A percentile compares a stretch with the other conserved stretches of the same genome.
Conservation (phyloP, 2,329 filamentous ascomycete genomes). For the Aureobasidium lini region DNA sequence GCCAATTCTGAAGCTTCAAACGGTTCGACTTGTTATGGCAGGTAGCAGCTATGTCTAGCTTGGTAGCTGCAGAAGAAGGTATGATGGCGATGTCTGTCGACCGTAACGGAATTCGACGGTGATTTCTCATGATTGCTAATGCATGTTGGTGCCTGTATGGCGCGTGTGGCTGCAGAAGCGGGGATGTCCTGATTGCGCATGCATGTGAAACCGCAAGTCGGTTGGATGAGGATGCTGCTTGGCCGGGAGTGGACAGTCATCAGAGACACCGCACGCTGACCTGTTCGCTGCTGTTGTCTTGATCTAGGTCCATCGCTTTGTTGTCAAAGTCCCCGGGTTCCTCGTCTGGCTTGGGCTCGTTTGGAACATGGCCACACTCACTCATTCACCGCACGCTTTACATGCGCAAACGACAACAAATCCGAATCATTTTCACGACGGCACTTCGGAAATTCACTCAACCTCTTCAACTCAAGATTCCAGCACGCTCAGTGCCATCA, state of each 20-base stretch:
- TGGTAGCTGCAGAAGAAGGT: not conserved
- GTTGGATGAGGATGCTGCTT: not conserved
- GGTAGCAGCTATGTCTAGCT: not conserved
- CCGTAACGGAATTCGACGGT: not conserved
- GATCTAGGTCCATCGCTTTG: not conserved
- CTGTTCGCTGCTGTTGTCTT: not conserved
- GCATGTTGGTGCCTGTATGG: not conserved
- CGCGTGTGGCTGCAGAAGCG: slow-evolving; percentile 11
- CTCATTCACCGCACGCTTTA: not conserved
- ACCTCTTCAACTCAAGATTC: not conserved
- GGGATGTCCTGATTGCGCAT: slow-evolving; percentile 12
- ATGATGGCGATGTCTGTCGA: not conserved
- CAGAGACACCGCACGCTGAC: not conserved
- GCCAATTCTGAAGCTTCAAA: not conserved
- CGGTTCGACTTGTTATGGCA: not conserved
- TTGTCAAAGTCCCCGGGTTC: not conserved
- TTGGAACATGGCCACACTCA: not conserved
- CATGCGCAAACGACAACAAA: slow-evolving; percentile 1
- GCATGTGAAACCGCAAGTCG: slow-evolving; percentile 5
- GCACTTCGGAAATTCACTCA: not conserved
- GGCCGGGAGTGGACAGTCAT: slow-evolving; percentile 1
- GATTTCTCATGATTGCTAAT: not conserved
- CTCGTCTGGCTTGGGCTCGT: not conserved
- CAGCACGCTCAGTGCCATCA: not conserved
- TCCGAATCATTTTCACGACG: not conserved